Base-by-base conservation (phyloP, 1,284 basidiomycete genomes). In the Cutaneotrichosporon mucoides region DNA sequence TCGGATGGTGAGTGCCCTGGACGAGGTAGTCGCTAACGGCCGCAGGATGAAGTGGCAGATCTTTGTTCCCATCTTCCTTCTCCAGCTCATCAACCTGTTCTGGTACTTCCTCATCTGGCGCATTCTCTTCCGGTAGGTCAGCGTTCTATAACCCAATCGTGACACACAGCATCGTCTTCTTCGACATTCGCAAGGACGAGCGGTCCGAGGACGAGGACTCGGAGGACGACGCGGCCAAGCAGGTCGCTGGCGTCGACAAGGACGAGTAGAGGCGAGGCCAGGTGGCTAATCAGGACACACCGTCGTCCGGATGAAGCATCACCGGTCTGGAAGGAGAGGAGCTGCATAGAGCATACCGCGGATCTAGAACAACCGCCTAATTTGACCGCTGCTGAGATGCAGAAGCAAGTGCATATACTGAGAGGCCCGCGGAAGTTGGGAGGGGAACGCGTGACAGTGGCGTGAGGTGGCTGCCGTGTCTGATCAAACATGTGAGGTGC, bases 21-120 rank as follows among this genome's bases (percentile, higher is more conserved):
- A 33, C 12, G 6, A 35, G 13, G 11, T 38, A 34, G 24, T 34
- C 33, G 33, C 41, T 10, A 16, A 37, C 56, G 53, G 36, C 53
- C 51, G n/a, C 55, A 75, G 76, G 90, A 87, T 93, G 84, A 84
- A 82, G 70, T 88, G 86, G 70, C 89, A 92, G 70, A 85, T 94
- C 53, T 90, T 93, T 68, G 66, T 76, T 0, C 88, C 92, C 0
- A 81, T 96, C 59, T 68, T 86, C 10, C 77, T 90, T 0, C 81
- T 97, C 11, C 91, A 92, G 74, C 69, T 85, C 62, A 82, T 97
- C 69, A 95, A 96, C 73, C 66, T 94, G 16, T 95, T 95, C 80
- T 95, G 92, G 92, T 93, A 90, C 74, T 85, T 82, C 76, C 80
- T 91, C 48, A 91, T 94, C 71, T 78, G 84, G 75, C 85, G 89